Evolutionary conservation across 2,329 filamentous ascomycete genomes (phyloP).

Genomic region (Calycina herbarum): DNA sequence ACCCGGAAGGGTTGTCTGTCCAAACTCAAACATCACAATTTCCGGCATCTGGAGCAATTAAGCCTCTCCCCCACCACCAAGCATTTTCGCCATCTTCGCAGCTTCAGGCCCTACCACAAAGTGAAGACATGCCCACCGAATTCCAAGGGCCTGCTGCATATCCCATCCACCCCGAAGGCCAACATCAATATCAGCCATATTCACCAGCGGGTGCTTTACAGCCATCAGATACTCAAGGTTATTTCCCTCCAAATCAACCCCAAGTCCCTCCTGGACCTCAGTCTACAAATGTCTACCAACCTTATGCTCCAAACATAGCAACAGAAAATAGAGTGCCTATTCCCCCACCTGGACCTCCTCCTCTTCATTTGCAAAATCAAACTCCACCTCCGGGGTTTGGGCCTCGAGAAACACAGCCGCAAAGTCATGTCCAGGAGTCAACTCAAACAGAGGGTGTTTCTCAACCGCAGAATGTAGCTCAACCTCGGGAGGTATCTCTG

Average conservation of each 20-base stretch:
- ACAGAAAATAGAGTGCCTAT: not conserved
- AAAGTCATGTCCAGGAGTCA: not conserved
- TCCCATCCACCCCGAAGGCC: not conserved
- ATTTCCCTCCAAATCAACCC: not conserved
- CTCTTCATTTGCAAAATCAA: conserved; percentile 3
- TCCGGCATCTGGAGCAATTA: not conserved
- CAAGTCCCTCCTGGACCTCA: not conserved
- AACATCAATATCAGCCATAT: conserved; percentile 8
- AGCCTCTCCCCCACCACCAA: not conserved
- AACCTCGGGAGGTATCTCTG: not conserved
- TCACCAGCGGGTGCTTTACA: not conserved
- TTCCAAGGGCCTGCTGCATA: not conserved
- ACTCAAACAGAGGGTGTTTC: not conserved
- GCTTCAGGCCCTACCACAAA: not conserved
- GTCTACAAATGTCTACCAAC: not conserved
- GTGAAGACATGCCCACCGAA: not conserved
- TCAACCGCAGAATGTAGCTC: not conserved
- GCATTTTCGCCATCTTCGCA: conserved; percentile 1
- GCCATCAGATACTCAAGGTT: not conserved
- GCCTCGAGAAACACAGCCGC: not conserved
- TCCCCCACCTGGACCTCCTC: conserved; percentile 6
- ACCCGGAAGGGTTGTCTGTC: not conserved
- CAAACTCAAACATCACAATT: not conserved
- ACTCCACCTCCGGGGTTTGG: conserved; percentile 1
- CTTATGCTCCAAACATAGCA: not conserved